Conservation (phyloP, 371 early-diverging fungal genomes). For the Umbelopsis sp. region DNA sequence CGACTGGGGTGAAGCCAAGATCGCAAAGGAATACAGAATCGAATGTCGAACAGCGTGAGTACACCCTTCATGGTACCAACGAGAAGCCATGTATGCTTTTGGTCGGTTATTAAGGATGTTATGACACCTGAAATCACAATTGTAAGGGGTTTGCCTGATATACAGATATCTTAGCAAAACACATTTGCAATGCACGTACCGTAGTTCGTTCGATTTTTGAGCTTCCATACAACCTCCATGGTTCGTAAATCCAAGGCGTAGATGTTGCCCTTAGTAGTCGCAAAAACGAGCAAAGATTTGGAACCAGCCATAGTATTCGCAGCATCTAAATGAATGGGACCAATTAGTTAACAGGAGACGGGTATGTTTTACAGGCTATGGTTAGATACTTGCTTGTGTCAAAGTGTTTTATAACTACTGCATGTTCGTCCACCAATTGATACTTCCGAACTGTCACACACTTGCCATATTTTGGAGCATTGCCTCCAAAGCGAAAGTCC, state of each 20-base stretch:
- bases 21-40: conserved; percentile 78
- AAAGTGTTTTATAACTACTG: conserved; percentile 70
- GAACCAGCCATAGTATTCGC: conserved; percentile 61
- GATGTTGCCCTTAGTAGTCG: conserved; percentile 78
- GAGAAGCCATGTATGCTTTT: conserved; percentile 66
- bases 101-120: conserved; percentile 75
- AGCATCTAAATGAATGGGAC: conserved; percentile 27
- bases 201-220: conserved; percentile 61
- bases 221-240: conserved; percentile 69
- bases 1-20: conserved; percentile 83
- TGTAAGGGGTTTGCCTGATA: too few relatives aligned
- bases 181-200: conserved; percentile 30
- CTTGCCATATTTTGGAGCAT: conserved; percentile 63
- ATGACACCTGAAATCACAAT: conserved; percentile 54
- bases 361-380: neutral
- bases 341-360: neutral
- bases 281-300: conserved; percentile 76
- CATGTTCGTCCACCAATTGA: conserved; percentile 69
- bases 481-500: conserved; percentile 44
- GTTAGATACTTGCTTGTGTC: conserved; percentile 60
- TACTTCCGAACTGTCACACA: conserved; percentile 60
- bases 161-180: too few relatives aligned
- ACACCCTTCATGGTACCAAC: conserved; percentile 86
- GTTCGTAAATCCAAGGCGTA: conserved; percentile 77
- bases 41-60: conserved; percentile 80